phyloP scores from a whole-genome alignment of 2,329 filamentous ascomycete species.

The Pestalotiopsis sp. region DNA sequence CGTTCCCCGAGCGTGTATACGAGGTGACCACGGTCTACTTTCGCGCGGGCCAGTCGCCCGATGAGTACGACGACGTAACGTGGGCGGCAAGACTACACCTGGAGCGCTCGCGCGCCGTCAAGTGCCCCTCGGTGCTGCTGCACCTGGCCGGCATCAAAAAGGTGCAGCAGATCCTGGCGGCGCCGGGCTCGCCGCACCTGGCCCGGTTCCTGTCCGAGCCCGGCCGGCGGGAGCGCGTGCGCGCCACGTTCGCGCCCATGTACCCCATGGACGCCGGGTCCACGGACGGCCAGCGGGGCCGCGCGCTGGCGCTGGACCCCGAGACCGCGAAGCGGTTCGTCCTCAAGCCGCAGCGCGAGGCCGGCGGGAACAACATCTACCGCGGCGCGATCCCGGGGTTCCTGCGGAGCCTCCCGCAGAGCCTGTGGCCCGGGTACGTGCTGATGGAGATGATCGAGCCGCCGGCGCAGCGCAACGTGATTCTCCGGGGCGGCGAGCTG shows the following conservation, averaged over 20 bases:
- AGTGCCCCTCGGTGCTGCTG: constrained; percentile 88
- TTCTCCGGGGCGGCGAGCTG: constrained; percentile 79
- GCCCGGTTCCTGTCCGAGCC: not conserved
- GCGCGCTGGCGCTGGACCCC: constrained; percentile 73
- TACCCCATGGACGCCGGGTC: constrained; percentile 78
- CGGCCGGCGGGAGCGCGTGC: constrained; percentile 45
- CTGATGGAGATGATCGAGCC: constrained; percentile 97
- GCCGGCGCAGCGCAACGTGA: constrained; percentile 76
- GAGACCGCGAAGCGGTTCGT: constrained; percentile 76
- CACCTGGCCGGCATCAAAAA: constrained; percentile 96
- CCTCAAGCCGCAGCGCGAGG: constrained; percentile 93
- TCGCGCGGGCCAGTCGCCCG: constrained; percentile 83
- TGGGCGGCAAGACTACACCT: constrained; percentile 86
- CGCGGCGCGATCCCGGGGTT: constrained; percentile 82
- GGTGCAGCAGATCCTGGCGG: constrained; percentile 93
- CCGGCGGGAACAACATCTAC: constrained; percentile 96
- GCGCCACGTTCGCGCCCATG: constrained; percentile 85
- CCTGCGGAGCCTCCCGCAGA: constrained; percentile 72
- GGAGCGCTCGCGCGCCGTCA: constrained; percentile 88
- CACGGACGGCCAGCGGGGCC: constrained; percentile 70
- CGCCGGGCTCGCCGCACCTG: constrained; percentile 48
- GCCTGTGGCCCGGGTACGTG: constrained; percentile 89
- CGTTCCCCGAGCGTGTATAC: constrained; percentile 66
- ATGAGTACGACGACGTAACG: constrained; percentile 75
- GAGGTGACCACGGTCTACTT: constrained; percentile 92